These are phyloP conservation scores for Aspergillus clavatus DNA, from an alignment of 2,329 filamentous ascomycete species.

Conservation along the genomic window DNA sequence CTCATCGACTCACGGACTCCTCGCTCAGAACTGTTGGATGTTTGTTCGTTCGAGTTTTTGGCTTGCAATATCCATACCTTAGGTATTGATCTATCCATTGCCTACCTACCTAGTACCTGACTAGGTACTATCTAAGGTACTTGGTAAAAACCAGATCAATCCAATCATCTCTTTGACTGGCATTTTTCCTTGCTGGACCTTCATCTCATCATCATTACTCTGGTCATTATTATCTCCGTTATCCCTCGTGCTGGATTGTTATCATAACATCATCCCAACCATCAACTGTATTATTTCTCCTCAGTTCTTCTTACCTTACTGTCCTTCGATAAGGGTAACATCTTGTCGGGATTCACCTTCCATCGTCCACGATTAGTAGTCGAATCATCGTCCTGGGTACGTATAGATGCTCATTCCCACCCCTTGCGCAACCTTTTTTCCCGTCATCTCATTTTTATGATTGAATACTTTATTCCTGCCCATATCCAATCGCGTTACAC, in stretches of 20 bases:
- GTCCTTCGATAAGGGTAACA: too few species aligned
- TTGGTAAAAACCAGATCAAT: too few species aligned
- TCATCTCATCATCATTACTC: background rate
- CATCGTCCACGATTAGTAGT: conserved; percentile 15
- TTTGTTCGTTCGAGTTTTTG: conserved; percentile 20
- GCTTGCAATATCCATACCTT: too few species aligned
- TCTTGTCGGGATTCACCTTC: too few species aligned
- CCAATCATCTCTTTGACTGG: conserved; percentile 15
- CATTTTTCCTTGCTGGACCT: conserved; percentile 4
- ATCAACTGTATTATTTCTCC: too few species aligned
- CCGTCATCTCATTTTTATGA: conserved; percentile 9
- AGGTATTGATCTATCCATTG: too few species aligned
- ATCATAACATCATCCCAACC: background rate
- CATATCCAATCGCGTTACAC: conserved; percentile 17
- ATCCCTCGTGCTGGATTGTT: conserved; percentile 16
- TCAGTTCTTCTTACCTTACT: too few species aligned
- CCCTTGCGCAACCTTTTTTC: conserved; percentile 14
- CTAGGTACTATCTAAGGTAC: too few species aligned
- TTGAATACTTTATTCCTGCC: conserved; percentile 13
- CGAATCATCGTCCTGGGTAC: conserved; percentile 25
- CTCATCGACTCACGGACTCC: conserved; percentile 18
- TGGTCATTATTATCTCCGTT: conserved; percentile 13
- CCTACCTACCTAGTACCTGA: too few species aligned
- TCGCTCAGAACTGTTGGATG: conserved; percentile 15
- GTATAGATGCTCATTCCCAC: conserved; percentile 8